Percentiles rank a stretch among this genome's conserved stretches.
phyloP scores from a whole-genome alignment of 148 eudicot species.

The Euryodendron excelsum region DNA sequence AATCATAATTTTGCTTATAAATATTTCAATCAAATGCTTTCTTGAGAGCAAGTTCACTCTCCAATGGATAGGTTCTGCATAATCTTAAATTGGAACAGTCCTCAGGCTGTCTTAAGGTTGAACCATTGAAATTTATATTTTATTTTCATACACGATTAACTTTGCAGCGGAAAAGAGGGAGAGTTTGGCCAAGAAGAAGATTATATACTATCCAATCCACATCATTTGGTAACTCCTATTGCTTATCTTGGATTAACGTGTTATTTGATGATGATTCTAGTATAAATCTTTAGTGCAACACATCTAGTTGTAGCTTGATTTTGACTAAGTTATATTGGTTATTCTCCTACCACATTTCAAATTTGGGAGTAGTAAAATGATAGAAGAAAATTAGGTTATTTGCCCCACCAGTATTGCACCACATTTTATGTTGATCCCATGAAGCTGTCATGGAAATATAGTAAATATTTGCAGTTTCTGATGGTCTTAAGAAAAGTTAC shows the following conservation, averaged over 20 bases:
- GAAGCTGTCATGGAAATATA: no score
- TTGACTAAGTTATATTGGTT: no score
- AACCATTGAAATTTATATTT: background rate
- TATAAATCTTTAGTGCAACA: background rate
- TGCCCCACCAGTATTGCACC: no score
- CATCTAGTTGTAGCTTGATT: background rate
- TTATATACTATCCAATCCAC: constrained; percentile 83
- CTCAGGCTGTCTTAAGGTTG: background rate
- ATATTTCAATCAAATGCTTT: background rate
- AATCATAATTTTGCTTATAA: no score
- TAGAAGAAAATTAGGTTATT: no score
- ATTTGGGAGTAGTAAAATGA: no score
- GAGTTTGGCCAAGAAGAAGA: constrained; percentile 85
- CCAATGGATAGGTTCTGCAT: background rate
- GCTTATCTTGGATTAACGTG: constrained; percentile 5
- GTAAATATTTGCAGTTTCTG: no score
- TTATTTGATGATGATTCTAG: background rate
- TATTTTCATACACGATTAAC: background rate
- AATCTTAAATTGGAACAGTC: background rate
- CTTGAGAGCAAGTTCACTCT: background rate
- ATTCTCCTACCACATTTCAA: no score
- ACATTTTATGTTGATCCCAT: no score
- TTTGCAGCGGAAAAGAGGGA: constrained; percentile 90
- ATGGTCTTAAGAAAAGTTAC: no score
- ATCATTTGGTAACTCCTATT: constrained; percentile 74